A percentile compares a stretch with the other conserved stretches of the same genome.
Evolutionary conservation across 2,329 filamentous ascomycete genomes (phyloP).

Genomic region (Sodiomyces alkalinus): DNA sequence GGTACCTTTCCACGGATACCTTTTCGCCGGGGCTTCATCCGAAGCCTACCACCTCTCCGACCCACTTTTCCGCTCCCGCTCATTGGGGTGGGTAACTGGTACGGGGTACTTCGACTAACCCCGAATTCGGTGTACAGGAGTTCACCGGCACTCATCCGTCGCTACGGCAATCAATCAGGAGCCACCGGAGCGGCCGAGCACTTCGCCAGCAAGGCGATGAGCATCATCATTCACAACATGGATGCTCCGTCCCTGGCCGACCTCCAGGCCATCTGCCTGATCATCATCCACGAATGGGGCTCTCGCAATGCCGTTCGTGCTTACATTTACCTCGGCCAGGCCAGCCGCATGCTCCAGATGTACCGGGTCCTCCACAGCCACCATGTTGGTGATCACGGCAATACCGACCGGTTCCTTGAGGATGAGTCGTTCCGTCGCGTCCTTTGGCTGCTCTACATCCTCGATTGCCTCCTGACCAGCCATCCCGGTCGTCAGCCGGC

Average conservation of each 20-base stretch:
- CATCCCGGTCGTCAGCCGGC: constrained; percentile 44
- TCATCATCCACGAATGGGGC: constrained; percentile 50
- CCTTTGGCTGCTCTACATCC: constrained; percentile 46
- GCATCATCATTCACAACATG: constrained; percentile 39
- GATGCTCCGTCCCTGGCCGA: constrained; percentile 45
- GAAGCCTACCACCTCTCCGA: too few species aligned
- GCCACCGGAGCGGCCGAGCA: constrained; percentile 40
- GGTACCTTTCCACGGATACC: too few species aligned
- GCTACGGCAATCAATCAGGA: constrained; percentile 34
- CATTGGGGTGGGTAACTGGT: too few species aligned
- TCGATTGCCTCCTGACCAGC: constrained; percentile 47
- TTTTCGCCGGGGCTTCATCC: too few species aligned
- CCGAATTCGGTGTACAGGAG: constrained; percentile 21
- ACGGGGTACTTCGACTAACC: too few species aligned
- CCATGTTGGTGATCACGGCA: constrained; percentile 30
- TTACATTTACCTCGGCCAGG: constrained; percentile 48
- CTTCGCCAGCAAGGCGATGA: constrained; percentile 42
- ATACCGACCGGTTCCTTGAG: constrained; percentile 41
- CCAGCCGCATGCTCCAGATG: constrained; percentile 50
- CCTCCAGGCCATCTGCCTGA: constrained; percentile 44
- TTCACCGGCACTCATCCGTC: constrained; percentile 39
- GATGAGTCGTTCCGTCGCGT: constrained; percentile 47
- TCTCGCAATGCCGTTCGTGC: constrained; percentile 45
- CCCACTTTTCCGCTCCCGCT: too few species aligned
- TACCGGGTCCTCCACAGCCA: constrained; percentile 43